Percentiles rank a stretch among this genome's conserved stretches.
Conservation (phyloP, 768 basidiomycete genomes). For the Tricholoma flavovirens region DNA sequence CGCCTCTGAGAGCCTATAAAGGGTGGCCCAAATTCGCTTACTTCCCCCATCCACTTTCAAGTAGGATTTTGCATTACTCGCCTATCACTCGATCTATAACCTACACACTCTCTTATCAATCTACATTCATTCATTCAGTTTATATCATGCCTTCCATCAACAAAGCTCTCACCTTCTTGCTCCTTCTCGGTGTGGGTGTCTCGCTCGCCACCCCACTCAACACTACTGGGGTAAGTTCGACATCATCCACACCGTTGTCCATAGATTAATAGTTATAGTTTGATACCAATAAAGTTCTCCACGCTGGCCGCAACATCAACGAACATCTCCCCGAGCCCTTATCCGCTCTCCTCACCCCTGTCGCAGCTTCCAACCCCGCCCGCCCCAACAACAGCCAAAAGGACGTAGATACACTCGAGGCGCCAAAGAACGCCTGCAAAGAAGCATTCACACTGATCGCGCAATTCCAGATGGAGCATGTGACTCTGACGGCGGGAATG, state of each 20-base stretch:
- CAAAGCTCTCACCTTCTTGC: not conserved
- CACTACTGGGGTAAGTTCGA: not conserved
- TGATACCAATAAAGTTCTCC: too few species aligned
- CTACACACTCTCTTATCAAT: not conserved
- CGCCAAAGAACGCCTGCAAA: too few species aligned
- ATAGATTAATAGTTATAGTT: not conserved
- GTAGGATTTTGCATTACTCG: not conserved
- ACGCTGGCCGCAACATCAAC: too few species aligned
- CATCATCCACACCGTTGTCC: not conserved
- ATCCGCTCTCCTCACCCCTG: too few species aligned
- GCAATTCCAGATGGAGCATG: too few species aligned
- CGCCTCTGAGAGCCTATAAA: not conserved
- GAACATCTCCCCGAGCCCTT: too few species aligned
- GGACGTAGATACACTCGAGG: too few species aligned
- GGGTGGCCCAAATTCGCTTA: not conserved
- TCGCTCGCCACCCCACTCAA: not conserved
- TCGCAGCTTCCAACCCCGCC: too few species aligned
- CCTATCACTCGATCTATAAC: not conserved
- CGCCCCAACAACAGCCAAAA: too few species aligned
- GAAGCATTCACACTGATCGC: too few species aligned
- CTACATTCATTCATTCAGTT: not conserved
- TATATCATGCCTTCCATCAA: not conserved
- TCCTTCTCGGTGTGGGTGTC: not conserved
- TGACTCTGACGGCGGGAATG: too few species aligned
- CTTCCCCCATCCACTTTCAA: not conserved